A percentile compares a stretch with the other conserved stretches of the same genome.
Evolutionary conservation across 140 eudicot species (phyloP).

Genomic region (Senecio squalidus): DNA sequence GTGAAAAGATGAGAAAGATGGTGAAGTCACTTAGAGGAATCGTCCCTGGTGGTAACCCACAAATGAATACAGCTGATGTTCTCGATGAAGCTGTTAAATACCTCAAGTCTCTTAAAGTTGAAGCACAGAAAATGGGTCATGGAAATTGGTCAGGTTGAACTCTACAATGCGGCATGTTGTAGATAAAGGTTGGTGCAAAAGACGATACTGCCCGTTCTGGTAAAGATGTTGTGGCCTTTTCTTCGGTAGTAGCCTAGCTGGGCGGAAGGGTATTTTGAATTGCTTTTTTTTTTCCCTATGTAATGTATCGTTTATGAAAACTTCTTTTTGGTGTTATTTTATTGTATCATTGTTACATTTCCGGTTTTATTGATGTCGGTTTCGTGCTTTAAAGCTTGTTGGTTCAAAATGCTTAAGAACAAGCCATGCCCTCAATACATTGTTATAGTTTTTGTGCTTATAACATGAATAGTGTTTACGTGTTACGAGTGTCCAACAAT

Average conservation of each 20-base stretch:
- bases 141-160: conserved; percentile 27
- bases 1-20: conserved; percentile 61
- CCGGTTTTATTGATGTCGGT: background rate
- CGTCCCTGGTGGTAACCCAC: conserved; percentile 50
- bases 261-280: conserved; percentile 18
- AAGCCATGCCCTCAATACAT: no score
- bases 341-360: conserved; percentile 14
- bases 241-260: background rate
- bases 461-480: no score
- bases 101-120: conserved; percentile 75
- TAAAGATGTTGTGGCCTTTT: conserved; percentile 13
- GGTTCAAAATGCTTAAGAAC: background rate
- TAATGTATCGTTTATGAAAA: conserved; percentile 18
- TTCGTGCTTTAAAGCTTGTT: background rate
- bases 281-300: no score
- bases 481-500: no score
- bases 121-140: conserved; percentile 56
- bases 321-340: background rate
- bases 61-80: conserved; percentile 58
- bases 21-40: conserved; percentile 61
- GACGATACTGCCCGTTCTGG: conserved; percentile 15
- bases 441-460: no score
- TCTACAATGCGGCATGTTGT: background rate
- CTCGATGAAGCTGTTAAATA: conserved; percentile 90
- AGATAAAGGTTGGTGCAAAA: background rate